Evolutionary conservation across 441 rosid genomes (phyloP).

Genomic region (Populus hybrid): DNA sequence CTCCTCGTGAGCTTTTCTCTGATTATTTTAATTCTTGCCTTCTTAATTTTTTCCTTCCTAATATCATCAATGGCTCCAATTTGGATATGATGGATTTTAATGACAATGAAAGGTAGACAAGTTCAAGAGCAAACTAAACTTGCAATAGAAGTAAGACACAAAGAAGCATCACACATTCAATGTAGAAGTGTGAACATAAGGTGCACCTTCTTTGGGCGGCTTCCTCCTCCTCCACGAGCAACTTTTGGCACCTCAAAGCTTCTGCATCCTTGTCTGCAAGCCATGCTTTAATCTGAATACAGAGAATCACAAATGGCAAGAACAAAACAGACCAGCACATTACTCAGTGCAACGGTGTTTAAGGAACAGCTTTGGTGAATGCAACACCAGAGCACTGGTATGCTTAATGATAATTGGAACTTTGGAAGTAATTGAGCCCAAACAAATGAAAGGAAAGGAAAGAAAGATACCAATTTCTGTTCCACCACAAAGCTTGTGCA

Average conservation of each 20-base stretch:
- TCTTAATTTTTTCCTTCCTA: neutral
- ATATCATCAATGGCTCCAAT: neutral
- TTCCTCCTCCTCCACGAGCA: constrained; percentile 96
- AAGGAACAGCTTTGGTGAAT: neutral
- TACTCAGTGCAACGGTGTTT: neutral
- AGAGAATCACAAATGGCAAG: constrained; percentile 13
- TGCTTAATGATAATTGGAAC: neutral
- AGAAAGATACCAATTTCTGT: constrained; percentile 66
- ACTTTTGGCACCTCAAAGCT: constrained; percentile 88
- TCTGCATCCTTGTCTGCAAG: constrained; percentile 93
- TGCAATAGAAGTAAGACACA: neutral
- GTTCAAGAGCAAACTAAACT: constrained; percentile 1
- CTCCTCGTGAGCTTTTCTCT: neutral
- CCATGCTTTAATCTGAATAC: constrained; percentile 75
- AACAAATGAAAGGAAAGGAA: constrained; percentile 7
- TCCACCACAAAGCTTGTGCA: constrained; percentile 84
- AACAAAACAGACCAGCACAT: neutral
- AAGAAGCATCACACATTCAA: neutral
- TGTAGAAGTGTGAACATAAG: constrained; percentile 2
- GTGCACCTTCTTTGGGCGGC: constrained; percentile 81
- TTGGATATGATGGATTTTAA: neutral
- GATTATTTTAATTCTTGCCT: neutral
- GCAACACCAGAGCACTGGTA: neutral
- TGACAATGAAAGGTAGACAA: neutral
- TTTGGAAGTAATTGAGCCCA: neutral